A percentile compares a stretch with the other conserved stretches of the same genome.
phyloP scores from a whole-genome alignment of 2,329 filamentous ascomycete species.

The Rutstroemia sp. region DNA sequence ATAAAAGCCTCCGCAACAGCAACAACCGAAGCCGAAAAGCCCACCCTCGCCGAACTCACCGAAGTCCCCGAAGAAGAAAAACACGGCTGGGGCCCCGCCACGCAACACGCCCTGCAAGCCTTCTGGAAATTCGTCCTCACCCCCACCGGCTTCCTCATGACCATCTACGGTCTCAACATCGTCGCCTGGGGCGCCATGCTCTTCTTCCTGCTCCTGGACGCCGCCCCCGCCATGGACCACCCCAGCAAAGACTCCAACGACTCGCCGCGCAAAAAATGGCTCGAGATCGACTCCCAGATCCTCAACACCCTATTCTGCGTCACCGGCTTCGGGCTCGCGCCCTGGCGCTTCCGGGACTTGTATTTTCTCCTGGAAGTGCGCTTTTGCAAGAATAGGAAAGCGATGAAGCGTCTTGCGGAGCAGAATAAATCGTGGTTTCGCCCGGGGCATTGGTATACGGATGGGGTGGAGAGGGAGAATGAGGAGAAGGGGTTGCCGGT shows the following conservation, averaged over 20 bases:
- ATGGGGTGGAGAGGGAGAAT: slow-evolving; percentile 39
- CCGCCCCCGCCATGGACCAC: slow-evolving; percentile 62
- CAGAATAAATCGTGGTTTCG: slow-evolving; percentile 71
- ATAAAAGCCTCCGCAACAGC: background rate
- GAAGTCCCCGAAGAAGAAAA: slow-evolving; percentile 5
- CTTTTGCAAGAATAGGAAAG: slow-evolving; percentile 40
- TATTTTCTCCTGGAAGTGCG: slow-evolving; percentile 64
- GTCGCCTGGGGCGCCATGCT: slow-evolving; percentile 87
- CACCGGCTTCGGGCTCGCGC: slow-evolving; percentile 44
- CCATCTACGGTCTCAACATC: slow-evolving; percentile 71
- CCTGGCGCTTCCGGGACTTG: slow-evolving; percentile 71
- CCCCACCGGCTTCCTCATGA: slow-evolving; percentile 67
- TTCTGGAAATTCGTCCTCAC: slow-evolving; percentile 69
- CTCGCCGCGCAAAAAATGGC: slow-evolving; percentile 69
- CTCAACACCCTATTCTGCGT: slow-evolving; percentile 19
- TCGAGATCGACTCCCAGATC: slow-evolving; percentile 49
- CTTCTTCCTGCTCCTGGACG: slow-evolving; percentile 75
- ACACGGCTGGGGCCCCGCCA: slow-evolving; percentile 43
- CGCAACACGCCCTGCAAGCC: slow-evolving; percentile 45
- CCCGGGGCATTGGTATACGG: slow-evolving; percentile 52
- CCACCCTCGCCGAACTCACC: slow-evolving; percentile 1
- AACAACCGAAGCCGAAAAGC: background rate
- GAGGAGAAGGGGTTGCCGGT: slow-evolving; percentile 45
- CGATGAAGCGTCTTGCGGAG: slow-evolving; percentile 59
- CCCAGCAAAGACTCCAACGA: slow-evolving; percentile 61